Evolutionary conservation across 495 filamentous ascomycete genomes (phyloP), one percentile per base, ranked within the genome.

Genomic region (Xylaria palmicola): DNA sequence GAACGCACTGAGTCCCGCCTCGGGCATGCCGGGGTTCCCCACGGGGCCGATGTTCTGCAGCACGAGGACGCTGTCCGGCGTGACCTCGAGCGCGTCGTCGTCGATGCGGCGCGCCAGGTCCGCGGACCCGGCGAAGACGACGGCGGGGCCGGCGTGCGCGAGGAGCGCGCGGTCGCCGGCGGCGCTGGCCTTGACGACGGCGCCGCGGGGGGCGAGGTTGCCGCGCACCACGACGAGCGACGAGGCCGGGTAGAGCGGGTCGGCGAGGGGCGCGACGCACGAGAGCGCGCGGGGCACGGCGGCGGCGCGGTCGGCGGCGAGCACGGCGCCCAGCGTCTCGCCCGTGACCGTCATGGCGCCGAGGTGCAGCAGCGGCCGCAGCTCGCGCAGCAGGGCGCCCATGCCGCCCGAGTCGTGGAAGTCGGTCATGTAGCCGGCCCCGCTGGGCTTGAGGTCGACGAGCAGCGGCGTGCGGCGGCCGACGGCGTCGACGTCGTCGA

Each of bases 361-460:
- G 0, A 88, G 76, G 44, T 85, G 73, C 0, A 90, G 75, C 0
- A 88, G 75, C 0, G 85, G 86, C 6, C 76, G 72, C 3, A 90
- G 73, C 4, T 77, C 75, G 49, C 83, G 77, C 9, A 89, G 62
- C 0, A 90, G 68, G 4, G 81, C 81, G 22, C 78, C 61, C 84
- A 89, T 88, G 43, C 87, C 86, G 6, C 86, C 87, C 0, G 85
- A 81, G 65, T 85, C 83, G 66, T 90, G 87, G 62, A 90, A 88
- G 62, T 90, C 85, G 36, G 81, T 84, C 86, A 89, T 89, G 72
- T 90, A 90, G 56, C 87, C 86, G 17, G 83, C 77, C 4, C 86
- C 86, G 59, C 83, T 86, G 4, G 87, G 87, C 57, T 90, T 90
- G 13, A 90, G 74, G 64, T 89, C 87, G 4, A 89, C 75, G 2